Base-by-base conservation (phyloP, 331 rosid species). In the Saraca asoca region DNA sequence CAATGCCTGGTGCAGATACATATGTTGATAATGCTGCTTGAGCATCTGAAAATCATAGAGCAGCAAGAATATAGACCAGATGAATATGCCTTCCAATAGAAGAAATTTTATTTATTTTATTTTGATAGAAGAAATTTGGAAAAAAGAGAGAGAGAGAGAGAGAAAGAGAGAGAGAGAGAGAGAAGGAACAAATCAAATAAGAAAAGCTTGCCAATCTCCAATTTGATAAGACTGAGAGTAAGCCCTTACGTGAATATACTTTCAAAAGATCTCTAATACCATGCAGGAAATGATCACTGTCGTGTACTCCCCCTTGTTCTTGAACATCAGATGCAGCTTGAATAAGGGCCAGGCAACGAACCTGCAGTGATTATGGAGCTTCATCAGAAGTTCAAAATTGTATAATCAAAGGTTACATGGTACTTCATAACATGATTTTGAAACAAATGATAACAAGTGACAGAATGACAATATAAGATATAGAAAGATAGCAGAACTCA, bases 241-340 rank as follows among this genome's bases (percentile, higher is more conserved):
- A 52, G 39, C 63, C 55, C 75, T 80, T 77, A 94, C 98, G 86
- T 78, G 97, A 88, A 80, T 90, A 91, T 73, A 94, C 85, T 79
- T 90, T 94, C 53, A 90, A 83, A 63, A 94, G 92, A 81, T 90
- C 98, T 82, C 97, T 90, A 51, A 94, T 92, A 55, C 95, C 88
- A 69, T 93, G 98, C 90, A 93, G 75, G 81, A 89, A 84, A 78
- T 86, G 77, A 72, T 93, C 98, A 56, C 82, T 89, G 68, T 93
- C 98, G 76, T 93, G 97, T 64, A 93, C 96, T 51, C 96, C 98
- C 68, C 98, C 97, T 71, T 93, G 98, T 76, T 93, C 97, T 86
- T 90, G 98, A 75, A 80, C 87, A 76, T 90, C 98, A 50, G 97
- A 85, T 68, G 96, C 94, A 62, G 91, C 97, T 88, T 93, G 95